Percentiles rank a stretch among this genome's conserved stretches.
These are phyloP conservation scores for Cyclotella atomus DNA, from an alignment of 108 stramenopile genomes.

Conservation along the genomic window DNA sequence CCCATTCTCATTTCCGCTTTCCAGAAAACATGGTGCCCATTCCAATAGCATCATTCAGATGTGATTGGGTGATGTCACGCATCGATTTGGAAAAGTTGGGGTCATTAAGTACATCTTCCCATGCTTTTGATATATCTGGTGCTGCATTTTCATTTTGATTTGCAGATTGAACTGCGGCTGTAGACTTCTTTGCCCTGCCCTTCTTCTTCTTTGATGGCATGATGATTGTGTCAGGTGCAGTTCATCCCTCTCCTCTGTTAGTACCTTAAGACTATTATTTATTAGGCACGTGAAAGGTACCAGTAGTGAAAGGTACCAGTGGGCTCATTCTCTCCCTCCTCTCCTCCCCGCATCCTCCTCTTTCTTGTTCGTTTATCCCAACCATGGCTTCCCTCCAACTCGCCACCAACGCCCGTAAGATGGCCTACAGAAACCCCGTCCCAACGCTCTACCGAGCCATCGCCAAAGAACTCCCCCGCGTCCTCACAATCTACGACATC, in stretches of 20 bases:
- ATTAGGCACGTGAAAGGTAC: too few relatives aligned
- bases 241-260: too few relatives aligned
- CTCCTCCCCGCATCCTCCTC: too few relatives aligned
- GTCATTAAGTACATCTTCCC: neutral
- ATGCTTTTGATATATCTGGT: neutral
- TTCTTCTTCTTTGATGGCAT: neutral
- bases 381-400: constrained; percentile 69
- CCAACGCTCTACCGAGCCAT: constrained; percentile 68
- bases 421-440: constrained; percentile 50
- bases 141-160: neutral
- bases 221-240: too few relatives aligned
- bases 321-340: too few relatives aligned
- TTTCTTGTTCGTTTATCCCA: too few relatives aligned
- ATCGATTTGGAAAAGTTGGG: neutral
- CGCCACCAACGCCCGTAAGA: constrained; percentile 59
- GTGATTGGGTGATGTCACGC: neutral
- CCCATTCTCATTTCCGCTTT: neutral
- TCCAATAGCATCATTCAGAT: constrained; percentile 1
- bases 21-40: neutral
- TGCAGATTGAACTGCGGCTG: neutral
- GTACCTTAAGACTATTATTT: too few relatives aligned
- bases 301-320: too few relatives aligned
- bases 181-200: neutral
- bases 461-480: constrained; percentile 86
- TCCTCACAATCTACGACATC: constrained; percentile 91